These are phyloP conservation scores for Arthrobotrys entomopaga DNA, from an alignment of 2,329 filamentous ascomycete genomes.

Conservation along the genomic window DNA sequence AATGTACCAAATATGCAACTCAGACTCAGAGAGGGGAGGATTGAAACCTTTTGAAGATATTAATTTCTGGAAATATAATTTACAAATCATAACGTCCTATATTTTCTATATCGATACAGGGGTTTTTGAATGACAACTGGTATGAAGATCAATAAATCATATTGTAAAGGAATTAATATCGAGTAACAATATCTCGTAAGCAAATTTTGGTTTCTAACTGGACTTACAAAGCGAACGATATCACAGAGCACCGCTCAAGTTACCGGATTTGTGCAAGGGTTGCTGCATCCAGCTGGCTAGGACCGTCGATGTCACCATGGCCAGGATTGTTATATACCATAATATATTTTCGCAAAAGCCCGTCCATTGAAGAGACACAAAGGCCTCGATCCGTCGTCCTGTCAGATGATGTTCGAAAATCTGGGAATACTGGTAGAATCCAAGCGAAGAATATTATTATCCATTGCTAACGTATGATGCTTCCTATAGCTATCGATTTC, in stretches of 20 bases:
- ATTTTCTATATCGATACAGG: too few species aligned
- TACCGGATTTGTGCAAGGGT: slow-evolving; percentile 49
- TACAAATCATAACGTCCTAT: too few species aligned
- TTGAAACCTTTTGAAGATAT: too few species aligned
- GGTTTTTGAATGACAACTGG: background rate
- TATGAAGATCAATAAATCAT: slow-evolving; percentile 2
- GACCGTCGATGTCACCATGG: slow-evolving; percentile 49
- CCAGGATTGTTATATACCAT: slow-evolving; percentile 23
- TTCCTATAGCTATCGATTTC: too few species aligned
- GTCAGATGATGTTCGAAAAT: slow-evolving; percentile 30
- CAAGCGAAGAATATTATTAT: too few species aligned
- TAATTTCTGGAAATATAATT: too few species aligned
- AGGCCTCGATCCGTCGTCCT: background rate
- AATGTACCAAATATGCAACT: too few species aligned
- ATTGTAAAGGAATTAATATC: background rate
- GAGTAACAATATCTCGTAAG: background rate
- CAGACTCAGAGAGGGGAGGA: too few species aligned
- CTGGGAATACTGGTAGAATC: background rate
- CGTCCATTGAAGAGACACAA: background rate
- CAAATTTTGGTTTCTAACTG: background rate
- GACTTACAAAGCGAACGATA: background rate
- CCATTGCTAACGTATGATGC: too few species aligned
- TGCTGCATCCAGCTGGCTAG: slow-evolving; percentile 30
- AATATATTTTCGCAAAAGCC: background rate
- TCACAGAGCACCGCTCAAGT: slow-evolving; percentile 24